A percentile compares a stretch with the other conserved stretches of the same genome.
phyloP scores from a whole-genome alignment of 2,329 filamentous ascomycete genomes.

The Triangularia setosa region DNA sequence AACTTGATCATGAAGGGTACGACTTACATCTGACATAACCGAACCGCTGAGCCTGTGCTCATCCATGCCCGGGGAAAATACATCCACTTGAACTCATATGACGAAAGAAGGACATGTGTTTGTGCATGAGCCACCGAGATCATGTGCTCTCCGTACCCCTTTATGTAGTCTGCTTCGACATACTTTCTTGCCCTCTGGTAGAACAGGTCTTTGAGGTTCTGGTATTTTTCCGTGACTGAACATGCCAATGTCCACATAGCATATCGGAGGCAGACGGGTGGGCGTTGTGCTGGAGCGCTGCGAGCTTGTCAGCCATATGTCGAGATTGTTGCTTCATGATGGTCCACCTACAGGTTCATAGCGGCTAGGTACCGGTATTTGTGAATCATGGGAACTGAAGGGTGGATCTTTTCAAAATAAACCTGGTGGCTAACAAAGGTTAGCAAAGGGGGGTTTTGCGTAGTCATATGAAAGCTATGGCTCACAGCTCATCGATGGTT shows the following conservation, averaged over 20 bases:
- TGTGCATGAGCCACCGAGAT: slow-evolving; percentile 85
- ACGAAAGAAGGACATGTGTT: slow-evolving; percentile 72
- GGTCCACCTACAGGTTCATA: slow-evolving; percentile 65
- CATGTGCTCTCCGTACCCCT: slow-evolving; percentile 84
- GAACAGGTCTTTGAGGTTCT: slow-evolving; percentile 76
- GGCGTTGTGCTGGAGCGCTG: slow-evolving; percentile 75
- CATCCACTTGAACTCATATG: slow-evolving; percentile 96
- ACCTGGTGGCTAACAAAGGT: slow-evolving; percentile 61
- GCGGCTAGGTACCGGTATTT: slow-evolving; percentile 81
- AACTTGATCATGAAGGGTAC: neutral
- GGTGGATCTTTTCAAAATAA: slow-evolving; percentile 88
- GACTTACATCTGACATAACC: slow-evolving; percentile 75
- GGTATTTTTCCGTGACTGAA: slow-evolving; percentile 76
- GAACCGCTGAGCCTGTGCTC: slow-evolving; percentile 76
- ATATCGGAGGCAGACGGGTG: slow-evolving; percentile 84
- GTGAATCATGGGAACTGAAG: slow-evolving; percentile 83
- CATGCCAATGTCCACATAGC: slow-evolving; percentile 96
- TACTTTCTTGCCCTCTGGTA: slow-evolving; percentile 90
- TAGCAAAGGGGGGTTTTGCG: slow-evolving; percentile 9
- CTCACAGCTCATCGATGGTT: slow-evolving; percentile 76
- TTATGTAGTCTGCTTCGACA: slow-evolving; percentile 83
- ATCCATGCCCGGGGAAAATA: slow-evolving; percentile 96
- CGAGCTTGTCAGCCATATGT: neutral
- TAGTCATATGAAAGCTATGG: slow-evolving; percentile 14
- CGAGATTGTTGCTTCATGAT: neutral